phyloP scores from a whole-genome alignment of 2,329 filamentous ascomycete species.

The Xylaria arbuscula region DNA sequence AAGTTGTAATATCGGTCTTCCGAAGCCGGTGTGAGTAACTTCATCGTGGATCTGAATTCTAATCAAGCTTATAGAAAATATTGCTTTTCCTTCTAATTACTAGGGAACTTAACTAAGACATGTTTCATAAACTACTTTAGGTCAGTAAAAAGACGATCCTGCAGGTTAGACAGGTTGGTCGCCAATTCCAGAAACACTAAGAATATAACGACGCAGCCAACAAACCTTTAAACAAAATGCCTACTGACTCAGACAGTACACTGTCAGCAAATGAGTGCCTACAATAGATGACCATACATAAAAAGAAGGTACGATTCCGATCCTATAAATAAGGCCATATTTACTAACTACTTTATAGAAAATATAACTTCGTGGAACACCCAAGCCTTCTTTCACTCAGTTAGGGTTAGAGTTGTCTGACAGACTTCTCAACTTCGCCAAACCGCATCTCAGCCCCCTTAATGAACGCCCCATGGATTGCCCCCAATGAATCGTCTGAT shows the following conservation, averaged over 20 bases:
- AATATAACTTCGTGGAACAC: neutral
- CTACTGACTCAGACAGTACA: neutral
- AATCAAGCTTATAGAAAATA: too few relatives aligned
- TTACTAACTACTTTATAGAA: neutral
- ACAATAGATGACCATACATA: neutral
- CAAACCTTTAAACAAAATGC: neutral
- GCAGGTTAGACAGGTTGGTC: too few relatives aligned
- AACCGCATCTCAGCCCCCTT: neutral
- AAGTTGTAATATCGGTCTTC: neutral
- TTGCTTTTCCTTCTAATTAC: too few relatives aligned
- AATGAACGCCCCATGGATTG: neutral
- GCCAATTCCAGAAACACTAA: neutral
- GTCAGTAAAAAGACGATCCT: too few relatives aligned
- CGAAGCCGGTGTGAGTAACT: neutral
- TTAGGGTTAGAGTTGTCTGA: neutral
- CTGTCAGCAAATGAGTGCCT: neutral
- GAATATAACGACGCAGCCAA: neutral
- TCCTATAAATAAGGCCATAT: neutral
- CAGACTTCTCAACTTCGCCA: neutral
- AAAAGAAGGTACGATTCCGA: neutral
- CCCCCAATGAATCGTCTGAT: constrained; percentile 1
- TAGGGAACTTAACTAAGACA: too few relatives aligned
- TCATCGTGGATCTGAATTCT: neutral
- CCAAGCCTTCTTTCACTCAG: neutral
- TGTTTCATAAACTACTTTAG: too few relatives aligned